Evolutionary conservation across 495 filamentous ascomycete species (phyloP), one percentile per base, ranked within the genome.

Genomic region (Trichocladium uniseriatum): DNA sequence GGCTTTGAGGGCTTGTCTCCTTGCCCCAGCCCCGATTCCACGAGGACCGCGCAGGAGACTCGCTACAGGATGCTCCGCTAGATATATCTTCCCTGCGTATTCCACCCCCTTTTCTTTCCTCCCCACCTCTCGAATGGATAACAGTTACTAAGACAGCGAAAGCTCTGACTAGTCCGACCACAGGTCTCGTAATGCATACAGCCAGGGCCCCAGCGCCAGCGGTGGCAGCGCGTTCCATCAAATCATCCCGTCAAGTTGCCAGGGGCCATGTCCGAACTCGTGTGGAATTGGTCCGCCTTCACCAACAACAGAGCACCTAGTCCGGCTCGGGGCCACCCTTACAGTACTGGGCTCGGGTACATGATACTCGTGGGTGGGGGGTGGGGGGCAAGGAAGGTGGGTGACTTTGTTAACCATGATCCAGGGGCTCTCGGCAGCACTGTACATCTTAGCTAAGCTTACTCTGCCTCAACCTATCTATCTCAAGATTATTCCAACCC

Each of bases 261-360:
- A 46, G 79, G 80, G 43, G 67, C 87, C 58, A 86, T 87, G 68
- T 80, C 81, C 62, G 84, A 87, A 67, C 68, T 86, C 53, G 74
- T 79, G 61, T 88, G 77, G 68, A 71, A 79, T 61, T 75, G 78
- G 16, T 64, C 70, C 42, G 62, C 62, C 22, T 84, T 82, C 57
- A 65, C 69, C 34, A 69, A 80, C 60, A 63, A n/a, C n/a, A 68
- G 58, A 51, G 59, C 63, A 61, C 66, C 49, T 84, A 65, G 53
- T 69, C 69, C 31, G 78, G 80, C 59, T 79, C 79, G n/a, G 4
- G 56, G 57, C 21, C 82, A 81, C 67, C 57, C 66, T 45, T 72
- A 69, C 57, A 65, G 63, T 44, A 69, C 75, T 70, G 74, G 74
- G 67, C 55, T 75, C n/a, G n/a, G n/a, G n/a, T n/a, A n/a, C n/a